phyloP scores from a whole-genome alignment of 2,329 filamentous ascomycete genomes.

The Alternaria infectoria region DNA sequence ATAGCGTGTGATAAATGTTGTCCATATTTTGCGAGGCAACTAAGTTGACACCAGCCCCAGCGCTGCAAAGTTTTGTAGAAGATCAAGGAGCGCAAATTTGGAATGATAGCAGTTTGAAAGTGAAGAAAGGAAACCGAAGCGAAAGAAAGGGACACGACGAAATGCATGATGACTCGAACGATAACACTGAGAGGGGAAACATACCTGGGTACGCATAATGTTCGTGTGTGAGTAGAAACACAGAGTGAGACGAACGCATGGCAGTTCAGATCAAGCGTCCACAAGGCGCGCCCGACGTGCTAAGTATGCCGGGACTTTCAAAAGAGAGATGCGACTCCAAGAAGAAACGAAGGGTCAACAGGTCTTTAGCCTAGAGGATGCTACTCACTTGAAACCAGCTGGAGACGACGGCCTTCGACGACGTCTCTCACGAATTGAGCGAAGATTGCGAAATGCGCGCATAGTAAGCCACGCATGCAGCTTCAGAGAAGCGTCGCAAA shows the following conservation, averaged over 20 bases:
- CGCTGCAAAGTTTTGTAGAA: neutral
- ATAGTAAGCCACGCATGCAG: neutral
- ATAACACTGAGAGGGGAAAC: neutral
- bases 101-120: neutral
- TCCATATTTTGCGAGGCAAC: neutral
- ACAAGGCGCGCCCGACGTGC: neutral
- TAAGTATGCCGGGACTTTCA: neutral
- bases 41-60: neutral
- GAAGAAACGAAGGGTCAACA: neutral
- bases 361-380: neutral
- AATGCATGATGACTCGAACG: neutral
- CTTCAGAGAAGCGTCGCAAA: neutral
- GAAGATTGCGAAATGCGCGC: neutral
- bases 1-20: neutral
- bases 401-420: neutral
- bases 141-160: neutral
- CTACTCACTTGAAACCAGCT: constrained; percentile 1
- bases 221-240: neutral
- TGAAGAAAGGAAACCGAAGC: neutral
- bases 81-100: neutral
- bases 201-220: neutral
- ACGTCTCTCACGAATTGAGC: neutral
- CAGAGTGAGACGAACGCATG: neutral
- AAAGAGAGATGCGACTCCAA: neutral
- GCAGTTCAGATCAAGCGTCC: neutral